These are phyloP conservation scores for Xylaria multiplex DNA, from an alignment of 2,329 filamentous ascomycete genomes.

Conservation along the genomic window DNA sequence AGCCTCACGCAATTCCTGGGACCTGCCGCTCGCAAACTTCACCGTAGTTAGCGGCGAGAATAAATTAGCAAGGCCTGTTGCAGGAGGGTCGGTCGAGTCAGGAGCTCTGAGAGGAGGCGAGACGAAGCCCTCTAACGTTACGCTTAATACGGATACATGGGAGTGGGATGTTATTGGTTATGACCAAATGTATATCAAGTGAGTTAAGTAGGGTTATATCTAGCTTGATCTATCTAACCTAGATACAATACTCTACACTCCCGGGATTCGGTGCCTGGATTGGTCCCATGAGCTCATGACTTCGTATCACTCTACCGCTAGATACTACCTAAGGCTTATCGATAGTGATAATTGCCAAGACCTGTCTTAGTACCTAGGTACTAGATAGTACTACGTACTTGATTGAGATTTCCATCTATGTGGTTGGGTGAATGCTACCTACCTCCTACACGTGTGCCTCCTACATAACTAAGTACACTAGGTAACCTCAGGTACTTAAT, in stretches of 20 bases:
- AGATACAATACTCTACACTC: too few relatives aligned
- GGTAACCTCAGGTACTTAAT: too few relatives aligned
- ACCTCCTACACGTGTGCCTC: too few relatives aligned
- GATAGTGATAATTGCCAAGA: too few relatives aligned
- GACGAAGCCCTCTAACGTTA: conserved; percentile 61
- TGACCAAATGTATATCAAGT: conserved; percentile 46
- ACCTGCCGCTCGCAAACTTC: conserved; percentile 76
- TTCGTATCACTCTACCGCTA: too few relatives aligned
- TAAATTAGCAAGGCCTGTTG: conserved; percentile 58
- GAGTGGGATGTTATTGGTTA: conserved; percentile 47
- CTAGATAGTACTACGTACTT: too few relatives aligned
- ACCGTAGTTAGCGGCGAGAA: conserved; percentile 72
- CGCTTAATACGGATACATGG: conserved; percentile 52
- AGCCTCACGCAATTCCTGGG: conserved; percentile 67
- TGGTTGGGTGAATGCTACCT: too few relatives aligned
- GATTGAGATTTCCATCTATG: too few relatives aligned
- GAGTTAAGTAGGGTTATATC: not conserved
- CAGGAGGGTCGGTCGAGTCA: conserved; percentile 59
- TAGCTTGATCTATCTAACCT: too few relatives aligned
- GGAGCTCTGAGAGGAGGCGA: conserved; percentile 64
- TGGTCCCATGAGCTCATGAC: not conserved
- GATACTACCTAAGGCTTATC: too few relatives aligned
- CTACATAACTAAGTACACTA: too few relatives aligned
- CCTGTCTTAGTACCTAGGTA: too few relatives aligned
- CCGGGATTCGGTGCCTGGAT: not conserved